Evolutionary conservation across 345 rosid species (phyloP).

Genomic region (Pistacia integerrima): DNA sequence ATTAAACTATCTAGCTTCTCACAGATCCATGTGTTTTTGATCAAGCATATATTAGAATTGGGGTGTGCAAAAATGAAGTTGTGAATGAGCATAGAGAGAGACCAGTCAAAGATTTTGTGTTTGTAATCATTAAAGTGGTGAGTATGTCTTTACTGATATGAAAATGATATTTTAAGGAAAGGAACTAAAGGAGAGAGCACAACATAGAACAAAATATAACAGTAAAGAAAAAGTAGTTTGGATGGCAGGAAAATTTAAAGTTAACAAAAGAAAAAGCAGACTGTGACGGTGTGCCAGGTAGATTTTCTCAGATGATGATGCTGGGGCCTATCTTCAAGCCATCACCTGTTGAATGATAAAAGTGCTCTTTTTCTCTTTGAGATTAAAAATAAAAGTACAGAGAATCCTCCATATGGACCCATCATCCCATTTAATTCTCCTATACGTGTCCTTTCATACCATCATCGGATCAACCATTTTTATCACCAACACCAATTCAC

Average conservation of each 20-base stretch:
- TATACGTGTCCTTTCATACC: neutral
- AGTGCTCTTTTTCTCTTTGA: constrained; percentile 27
- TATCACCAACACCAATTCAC: neutral
- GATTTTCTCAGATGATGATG: constrained; percentile 25
- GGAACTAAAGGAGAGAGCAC: constrained; percentile 24
- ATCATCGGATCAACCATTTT: neutral
- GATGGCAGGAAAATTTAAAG: constrained; percentile 24
- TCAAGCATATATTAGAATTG: too few relatives aligned
- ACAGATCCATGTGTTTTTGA: too few relatives aligned
- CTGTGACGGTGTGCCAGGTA: constrained; percentile 43
- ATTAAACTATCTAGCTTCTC: too few relatives aligned
- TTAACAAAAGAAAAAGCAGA: constrained; percentile 23
- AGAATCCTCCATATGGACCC: constrained; percentile 8
- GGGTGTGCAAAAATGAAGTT: too few relatives aligned
- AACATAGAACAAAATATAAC: constrained; percentile 19
- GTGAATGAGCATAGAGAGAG: neutral
- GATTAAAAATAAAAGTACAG: constrained; percentile 11
- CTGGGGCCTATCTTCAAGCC: constrained; percentile 23
- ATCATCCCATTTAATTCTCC: constrained; percentile 3
- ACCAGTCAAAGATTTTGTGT: constrained; percentile 45
- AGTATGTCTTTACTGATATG: constrained; percentile 34
- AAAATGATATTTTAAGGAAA: constrained; percentile 55
- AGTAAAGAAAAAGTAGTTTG: constrained; percentile 39
- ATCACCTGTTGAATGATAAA: constrained; percentile 45
- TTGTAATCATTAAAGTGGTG: constrained; percentile 35